These are phyloP conservation scores for Collybiopsis confluens DNA, from an alignment of 768 basidiomycete species.

Conservation along the genomic window DNA sequence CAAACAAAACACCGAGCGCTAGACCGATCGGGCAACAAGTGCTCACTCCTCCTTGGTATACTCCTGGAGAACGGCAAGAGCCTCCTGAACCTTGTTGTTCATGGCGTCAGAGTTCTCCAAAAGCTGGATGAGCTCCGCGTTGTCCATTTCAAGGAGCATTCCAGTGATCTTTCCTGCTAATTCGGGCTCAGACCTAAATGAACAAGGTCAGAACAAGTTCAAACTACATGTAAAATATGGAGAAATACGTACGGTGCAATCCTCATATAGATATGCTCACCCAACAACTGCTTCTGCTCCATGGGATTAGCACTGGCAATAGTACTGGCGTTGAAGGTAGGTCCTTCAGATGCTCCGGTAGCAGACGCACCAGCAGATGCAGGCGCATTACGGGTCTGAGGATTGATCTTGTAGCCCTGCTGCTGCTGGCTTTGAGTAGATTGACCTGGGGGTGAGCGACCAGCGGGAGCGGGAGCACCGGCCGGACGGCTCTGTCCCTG, in stretches of 20 bases:
- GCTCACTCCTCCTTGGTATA: constrained; percentile 47
- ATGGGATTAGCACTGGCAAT: constrained; percentile 59
- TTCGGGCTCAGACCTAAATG: constrained; percentile 73
- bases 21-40: too few relatives aligned
- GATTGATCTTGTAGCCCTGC: constrained; percentile 31
- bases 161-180: constrained; percentile 98
- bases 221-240: constrained; percentile 12
- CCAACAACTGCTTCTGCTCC: constrained; percentile 99
- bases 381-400: constrained; percentile 27
- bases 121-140: constrained; percentile 85
- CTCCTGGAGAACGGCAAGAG: constrained; percentile 83
- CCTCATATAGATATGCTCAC: constrained; percentile 93
- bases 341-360: constrained; percentile 32
- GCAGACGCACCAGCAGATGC: constrained; percentile 25
- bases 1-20: constrained; percentile 20
- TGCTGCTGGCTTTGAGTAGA: constrained; percentile 27
- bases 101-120: constrained; percentile 80
- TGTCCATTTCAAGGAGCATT: constrained; percentile 99
- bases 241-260: constrained; percentile 63
- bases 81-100: constrained; percentile 88
- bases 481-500: constrained; percentile 32
- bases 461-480: constrained; percentile 35
- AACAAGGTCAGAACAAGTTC: constrained; percentile 12
- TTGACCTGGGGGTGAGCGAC: constrained; percentile 21
- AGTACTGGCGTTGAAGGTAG: constrained; percentile 44